Evolutionary conservation across 1,284 basidiomycete species (phyloP), one percentile per base, ranked within the genome.

Genomic region (Cutaneotrichosporon spelunceum): DNA sequence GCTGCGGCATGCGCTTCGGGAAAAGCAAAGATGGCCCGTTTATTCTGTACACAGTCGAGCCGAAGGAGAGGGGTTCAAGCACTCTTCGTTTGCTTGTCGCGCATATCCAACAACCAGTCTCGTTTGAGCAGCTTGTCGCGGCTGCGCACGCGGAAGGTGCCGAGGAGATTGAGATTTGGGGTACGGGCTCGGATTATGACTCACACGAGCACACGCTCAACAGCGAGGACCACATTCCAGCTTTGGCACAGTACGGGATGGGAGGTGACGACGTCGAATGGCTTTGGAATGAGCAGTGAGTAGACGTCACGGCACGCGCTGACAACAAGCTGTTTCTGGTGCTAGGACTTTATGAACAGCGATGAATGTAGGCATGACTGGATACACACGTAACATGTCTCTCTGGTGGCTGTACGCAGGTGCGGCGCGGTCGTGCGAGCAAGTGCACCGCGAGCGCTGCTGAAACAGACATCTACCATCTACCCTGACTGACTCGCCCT

Each of bases 161-260:
- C 19, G 27, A 29, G n/a, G 57, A 59, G 50, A 30, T 65, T 13
- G 63, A 65, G 50, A 13, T 60, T 30, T 62, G 60, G 63, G 63
- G 63, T 34, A 49, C 34, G n/a, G 39, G 27, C 26, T 36, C 10
- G 1, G 57, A 33, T 0, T 62, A 57, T 54, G 57, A 65, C 47
- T 30, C 30, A 27, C 39, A 57, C 39, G 33, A 54, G 13, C 53
- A 23, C 21, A 45, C 26, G 24, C 24, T 53, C 34, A 34, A 44
- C 7, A 48, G 33, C 9, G 33, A 39, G 42, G 29, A 57, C 6
- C 29, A 27, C 33, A 53, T 50, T 9, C 39, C 60, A n/a, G 52
- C 50, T 23, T 24, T 64, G 10, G 63, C 60, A 29, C 19, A 47
- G 36, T 65, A 65, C 30, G 52, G 34, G 7, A 27, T 60, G 24